Evolutionary conservation across 768 basidiomycete genomes (phyloP), one percentile per base, ranked within the genome.

Genomic region (Russula sp.): DNA sequence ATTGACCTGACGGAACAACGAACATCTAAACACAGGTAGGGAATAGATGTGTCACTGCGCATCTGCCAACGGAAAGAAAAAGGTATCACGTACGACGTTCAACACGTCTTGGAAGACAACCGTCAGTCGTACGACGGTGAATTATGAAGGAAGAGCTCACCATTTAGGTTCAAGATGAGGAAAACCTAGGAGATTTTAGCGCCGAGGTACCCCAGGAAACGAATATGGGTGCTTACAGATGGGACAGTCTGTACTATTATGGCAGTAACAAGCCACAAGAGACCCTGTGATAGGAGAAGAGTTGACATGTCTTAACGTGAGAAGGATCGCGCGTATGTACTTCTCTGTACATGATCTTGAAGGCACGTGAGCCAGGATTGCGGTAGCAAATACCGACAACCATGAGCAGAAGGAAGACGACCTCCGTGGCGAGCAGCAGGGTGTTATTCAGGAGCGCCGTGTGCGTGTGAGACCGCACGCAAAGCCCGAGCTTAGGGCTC

Each of bases 321-420:
- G 13, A 54, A 32, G 2, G 7, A 47, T 39, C 27, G 9, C 9
- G 6, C 4, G 47, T 27, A 48, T 48, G 40, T 45, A 66, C 65
- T 22, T 66, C 66, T 58, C 66, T 55, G 27, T 56, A 65, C 54
- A 66, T 59, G 18, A 65, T 31, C 4, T 34, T 54, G 27, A 65
- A 51, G 13, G 59, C 62, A 31, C 54, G 63, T n/a, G 6, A 27
- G 4, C 59, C 59, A n/a, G 37, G 22, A n/a, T 57, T 61, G 20
- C 39, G 64, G 10, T 13, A 32, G 37, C 47, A 60, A 14, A 66
- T 59, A 9, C 66, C 66, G 22, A 10, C 5, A 9, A 39, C 64
- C 42, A 66, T 57, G 32, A 65, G 52, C 4, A 37, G 10, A 13
- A 66, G 2, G 27, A 66, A 40, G 48, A 42, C 5, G 5, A 59